Conservation (phyloP, 176 grass and related monocot genomes). For the Rhynchospora pubera region DNA sequence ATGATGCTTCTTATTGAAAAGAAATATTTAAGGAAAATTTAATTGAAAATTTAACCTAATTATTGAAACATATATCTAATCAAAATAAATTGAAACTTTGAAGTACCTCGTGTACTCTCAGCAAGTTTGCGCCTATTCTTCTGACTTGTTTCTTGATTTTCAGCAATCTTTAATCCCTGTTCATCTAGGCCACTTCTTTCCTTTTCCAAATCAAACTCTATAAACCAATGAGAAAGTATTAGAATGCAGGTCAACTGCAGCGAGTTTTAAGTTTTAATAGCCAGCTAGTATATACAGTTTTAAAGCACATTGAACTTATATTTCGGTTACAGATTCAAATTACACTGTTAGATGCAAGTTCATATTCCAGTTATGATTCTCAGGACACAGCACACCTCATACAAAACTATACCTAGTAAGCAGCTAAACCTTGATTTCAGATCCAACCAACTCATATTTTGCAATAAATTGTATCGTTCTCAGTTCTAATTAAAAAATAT, state of each 20-base stretch:
- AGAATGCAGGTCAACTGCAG: too few relatives aligned
- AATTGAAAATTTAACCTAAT: background rate
- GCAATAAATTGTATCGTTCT: background rate
- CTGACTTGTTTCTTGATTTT: conserved; percentile 97
- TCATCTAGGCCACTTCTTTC: conserved; percentile 95
- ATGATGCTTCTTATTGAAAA: background rate
- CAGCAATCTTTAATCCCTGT: conserved; percentile 92
- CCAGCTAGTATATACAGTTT: background rate
- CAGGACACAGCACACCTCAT: too few relatives aligned
- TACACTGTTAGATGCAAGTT: background rate
- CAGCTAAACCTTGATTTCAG: background rate
- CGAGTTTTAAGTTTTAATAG: too few relatives aligned
- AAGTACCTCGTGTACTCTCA: conserved; percentile 65
- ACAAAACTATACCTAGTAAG: background rate
- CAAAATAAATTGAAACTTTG: background rate
- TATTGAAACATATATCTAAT: background rate
- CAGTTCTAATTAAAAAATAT: background rate
- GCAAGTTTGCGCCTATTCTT: conserved; percentile 97
- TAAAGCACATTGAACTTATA: background rate
- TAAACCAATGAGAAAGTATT: background rate
- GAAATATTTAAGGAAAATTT: background rate
- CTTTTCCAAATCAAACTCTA: conserved; percentile 98
- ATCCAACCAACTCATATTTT: background rate
- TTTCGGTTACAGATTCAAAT: background rate
- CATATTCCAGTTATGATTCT: background rate